Evolutionary conservation across 2,329 filamentous ascomycete species (phyloP).

Genomic region (Herpomyces periplanetae): DNA sequence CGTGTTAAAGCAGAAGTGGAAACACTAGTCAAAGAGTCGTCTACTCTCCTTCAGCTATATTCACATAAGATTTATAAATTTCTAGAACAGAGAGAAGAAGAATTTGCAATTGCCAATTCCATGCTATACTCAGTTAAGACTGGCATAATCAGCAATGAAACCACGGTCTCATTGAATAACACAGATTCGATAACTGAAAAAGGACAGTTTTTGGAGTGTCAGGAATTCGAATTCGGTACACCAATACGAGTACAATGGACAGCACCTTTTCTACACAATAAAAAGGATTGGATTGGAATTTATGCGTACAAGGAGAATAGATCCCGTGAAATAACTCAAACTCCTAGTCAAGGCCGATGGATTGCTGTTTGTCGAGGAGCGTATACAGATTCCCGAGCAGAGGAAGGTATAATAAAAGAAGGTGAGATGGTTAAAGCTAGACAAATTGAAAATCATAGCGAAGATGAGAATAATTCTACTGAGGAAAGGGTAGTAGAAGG

Average conservation of each 20-base stretch:
- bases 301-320: conserved; percentile 87
- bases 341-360: conserved; percentile 65
- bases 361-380: conserved; percentile 32
- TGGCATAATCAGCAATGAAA: no score
- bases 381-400: conserved; percentile 33
- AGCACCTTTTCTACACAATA: conserved; percentile 49
- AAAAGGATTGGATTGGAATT: conserved; percentile 73
- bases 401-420: conserved; percentile 30
- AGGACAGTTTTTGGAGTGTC: no score
- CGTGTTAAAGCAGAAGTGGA: conserved; percentile 56
- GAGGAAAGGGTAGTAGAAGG: no score
- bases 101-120: conserved; percentile 35
- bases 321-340: conserved; percentile 40
- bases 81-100: no score
- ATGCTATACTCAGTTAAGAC: conserved; percentile 42
- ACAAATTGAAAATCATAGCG: conserved; percentile 11
- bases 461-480: conserved; percentile 19
- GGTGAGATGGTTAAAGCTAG: conserved; percentile 17
- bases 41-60: conserved; percentile 53
- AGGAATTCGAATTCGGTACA: conserved; percentile 57
- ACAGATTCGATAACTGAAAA: no score
- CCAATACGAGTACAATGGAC: conserved; percentile 69
- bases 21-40: conserved; percentile 54
- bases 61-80: conserved; percentile 54
- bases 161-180: no score